Evolutionary conservation across 2,329 filamentous ascomycete genomes (phyloP).

Genomic region (Ploettnerulaceae sp.): DNA sequence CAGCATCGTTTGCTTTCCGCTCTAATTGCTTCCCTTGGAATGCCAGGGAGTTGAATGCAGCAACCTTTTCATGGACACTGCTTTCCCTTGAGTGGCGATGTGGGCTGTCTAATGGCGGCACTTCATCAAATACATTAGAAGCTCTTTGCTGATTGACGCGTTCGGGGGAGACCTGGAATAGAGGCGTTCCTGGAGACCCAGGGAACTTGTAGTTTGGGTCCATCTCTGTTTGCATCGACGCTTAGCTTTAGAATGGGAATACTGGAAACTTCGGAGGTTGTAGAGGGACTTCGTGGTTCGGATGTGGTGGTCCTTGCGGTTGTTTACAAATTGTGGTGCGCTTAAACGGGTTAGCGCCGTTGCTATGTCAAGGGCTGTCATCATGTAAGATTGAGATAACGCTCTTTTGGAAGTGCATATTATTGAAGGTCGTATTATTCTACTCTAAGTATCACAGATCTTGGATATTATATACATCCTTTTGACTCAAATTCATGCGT

Average conservation of each 20-base stretch:
- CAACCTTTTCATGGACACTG: conserved; percentile 62
- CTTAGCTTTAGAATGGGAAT: conserved; percentile 9
- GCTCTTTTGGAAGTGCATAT: background rate
- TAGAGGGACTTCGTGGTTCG: conserved; percentile 2
- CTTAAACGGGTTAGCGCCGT: conserved; percentile 8
- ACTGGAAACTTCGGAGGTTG: conserved; percentile 6
- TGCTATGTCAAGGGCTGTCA: background rate
- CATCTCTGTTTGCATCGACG: conserved; percentile 32
- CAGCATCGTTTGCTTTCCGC: conserved; percentile 60
- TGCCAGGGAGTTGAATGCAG: conserved; percentile 67
- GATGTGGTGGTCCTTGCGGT: background rate
- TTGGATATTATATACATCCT: no score
- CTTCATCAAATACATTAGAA: conserved; percentile 22
- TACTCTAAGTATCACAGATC: background rate
- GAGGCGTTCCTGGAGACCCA: conserved; percentile 51
- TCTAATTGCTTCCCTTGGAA: conserved; percentile 52
- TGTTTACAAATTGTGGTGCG: background rate
- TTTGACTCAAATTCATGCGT: no score
- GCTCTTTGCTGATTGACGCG: conserved; percentile 50
- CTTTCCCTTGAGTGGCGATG: conserved; percentile 45
- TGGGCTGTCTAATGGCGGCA: conserved; percentile 16
- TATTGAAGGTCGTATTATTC: background rate
- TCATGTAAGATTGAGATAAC: background rate
- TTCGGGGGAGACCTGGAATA: conserved; percentile 59
- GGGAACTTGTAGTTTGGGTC: conserved; percentile 45